A percentile compares a stretch with the other conserved stretches of the same genome.
Conservation (phyloP, 1,284 basidiomycete genomes). For the Tranzscheliella williamsii region DNA sequence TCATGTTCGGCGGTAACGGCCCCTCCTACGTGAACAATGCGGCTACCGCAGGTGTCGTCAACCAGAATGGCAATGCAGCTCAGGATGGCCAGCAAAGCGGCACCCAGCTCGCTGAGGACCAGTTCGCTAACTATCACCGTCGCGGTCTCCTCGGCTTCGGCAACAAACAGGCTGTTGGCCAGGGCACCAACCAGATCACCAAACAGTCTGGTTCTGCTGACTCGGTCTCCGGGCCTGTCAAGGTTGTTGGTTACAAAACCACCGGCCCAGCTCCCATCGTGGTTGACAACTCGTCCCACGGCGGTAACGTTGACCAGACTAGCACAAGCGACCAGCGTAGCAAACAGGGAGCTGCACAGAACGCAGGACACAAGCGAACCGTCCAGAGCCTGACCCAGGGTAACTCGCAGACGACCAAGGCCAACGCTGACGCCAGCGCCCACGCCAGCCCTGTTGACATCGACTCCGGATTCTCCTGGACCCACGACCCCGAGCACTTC, state of each 20-base stretch:
- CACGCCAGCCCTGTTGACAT: not conserved
- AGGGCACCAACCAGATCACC: slow-evolving; percentile 15
- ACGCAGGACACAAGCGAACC: not conserved
- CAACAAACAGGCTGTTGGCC: slow-evolving; percentile 17
- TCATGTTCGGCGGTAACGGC: slow-evolving; percentile 14
- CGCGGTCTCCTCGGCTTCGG: slow-evolving; percentile 14
- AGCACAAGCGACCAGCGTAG: slow-evolving; percentile 13
- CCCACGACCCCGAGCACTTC: slow-evolving; percentile 13
- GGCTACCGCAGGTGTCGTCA: slow-evolving; percentile 14
- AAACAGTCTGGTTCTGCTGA: slow-evolving; percentile 15
- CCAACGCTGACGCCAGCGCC: slow-evolving; percentile 12
- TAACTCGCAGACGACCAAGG: slow-evolving; percentile 7
- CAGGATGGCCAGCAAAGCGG: slow-evolving; percentile 27
- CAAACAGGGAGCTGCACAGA: slow-evolving; percentile 18
- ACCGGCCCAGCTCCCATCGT: slow-evolving; percentile 6
- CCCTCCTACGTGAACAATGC: slow-evolving; percentile 11
- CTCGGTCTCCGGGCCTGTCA: slow-evolving; percentile 12
- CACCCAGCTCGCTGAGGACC: slow-evolving; percentile 15
- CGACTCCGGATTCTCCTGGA: slow-evolving; percentile 15
- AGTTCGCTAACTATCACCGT: slow-evolving; percentile 10
- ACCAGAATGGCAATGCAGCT: slow-evolving; percentile 12
- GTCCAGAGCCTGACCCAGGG: slow-evolving; percentile 11
- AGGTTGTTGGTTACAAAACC: slow-evolving; percentile 9
- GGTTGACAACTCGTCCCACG: slow-evolving; percentile 15
- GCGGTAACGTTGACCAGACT: slow-evolving; percentile 11